Conservation (phyloP, 2,329 filamentous ascomycete genomes). For the Dactylellina parvicollis region DNA sequence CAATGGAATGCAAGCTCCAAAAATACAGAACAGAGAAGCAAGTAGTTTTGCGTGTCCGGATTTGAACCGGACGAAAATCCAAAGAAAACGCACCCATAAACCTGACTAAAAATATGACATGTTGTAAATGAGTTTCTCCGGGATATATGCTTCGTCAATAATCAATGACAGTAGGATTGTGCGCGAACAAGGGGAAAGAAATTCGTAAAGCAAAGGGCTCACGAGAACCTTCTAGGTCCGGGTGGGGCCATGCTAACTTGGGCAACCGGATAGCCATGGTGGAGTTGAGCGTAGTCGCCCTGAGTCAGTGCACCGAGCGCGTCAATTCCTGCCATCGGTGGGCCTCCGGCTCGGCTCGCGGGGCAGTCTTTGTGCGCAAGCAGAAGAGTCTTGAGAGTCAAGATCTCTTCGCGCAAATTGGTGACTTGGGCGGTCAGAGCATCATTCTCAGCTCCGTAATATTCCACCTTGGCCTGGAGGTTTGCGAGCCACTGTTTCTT, state of each 20-base stretch:
- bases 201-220: constrained; percentile 21
- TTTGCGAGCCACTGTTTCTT: constrained; percentile 99
- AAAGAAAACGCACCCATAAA: constrained; percentile 15
- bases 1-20: constrained; percentile 19
- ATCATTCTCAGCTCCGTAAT: constrained; percentile 92
- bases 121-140: constrained; percentile 28
- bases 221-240: constrained; percentile 50
- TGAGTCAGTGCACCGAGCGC: constrained; percentile 44
- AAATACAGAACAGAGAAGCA: constrained; percentile 13
- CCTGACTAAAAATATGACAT: constrained; percentile 19
- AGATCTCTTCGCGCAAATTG: constrained; percentile 87
- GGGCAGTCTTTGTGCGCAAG: constrained; percentile 96
- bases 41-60: constrained; percentile 13
- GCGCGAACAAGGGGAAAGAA: constrained; percentile 7
- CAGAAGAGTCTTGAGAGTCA: constrained; percentile 90
- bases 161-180: constrained; percentile 2
- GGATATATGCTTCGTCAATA: constrained; percentile 28
- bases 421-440: constrained; percentile 83
- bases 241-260: constrained; percentile 54
- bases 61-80: constrained; percentile 9
- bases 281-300: constrained; percentile 49
- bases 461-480: constrained; percentile 90
- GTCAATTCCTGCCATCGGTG: constrained; percentile 38
- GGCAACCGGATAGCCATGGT: constrained; percentile 48
- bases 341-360: constrained; percentile 70